These are phyloP conservation scores for Aspergillus caelatus DNA, from an alignment of 2,329 filamentous ascomycete genomes.

Conservation along the genomic window DNA sequence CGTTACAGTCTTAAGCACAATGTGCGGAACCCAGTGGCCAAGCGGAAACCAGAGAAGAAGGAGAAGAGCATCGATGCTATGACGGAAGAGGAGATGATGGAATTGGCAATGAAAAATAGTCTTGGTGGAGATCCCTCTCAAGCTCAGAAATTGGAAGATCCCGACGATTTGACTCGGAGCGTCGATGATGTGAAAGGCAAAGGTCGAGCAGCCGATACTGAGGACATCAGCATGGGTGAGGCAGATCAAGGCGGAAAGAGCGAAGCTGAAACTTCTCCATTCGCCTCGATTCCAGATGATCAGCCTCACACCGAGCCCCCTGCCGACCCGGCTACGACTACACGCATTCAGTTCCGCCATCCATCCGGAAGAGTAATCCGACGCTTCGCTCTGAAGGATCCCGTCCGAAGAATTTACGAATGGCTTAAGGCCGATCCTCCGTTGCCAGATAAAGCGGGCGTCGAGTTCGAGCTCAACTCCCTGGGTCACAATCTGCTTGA, in stretches of 20 bases:
- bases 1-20: conserved; percentile 86
- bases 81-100: conserved; percentile 96
- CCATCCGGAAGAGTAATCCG: conserved; percentile 82
- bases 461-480: conserved; percentile 83
- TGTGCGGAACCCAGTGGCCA: conserved; percentile 90
- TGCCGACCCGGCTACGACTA: conserved; percentile 70
- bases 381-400: conserved; percentile 76
- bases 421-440: conserved; percentile 87
- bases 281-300: conserved; percentile 71
- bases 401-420: conserved; percentile 84
- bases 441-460: conserved; percentile 74
- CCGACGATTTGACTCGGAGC: conserved; percentile 82
- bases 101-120: conserved; percentile 90
- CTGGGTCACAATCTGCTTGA: conserved; percentile 87
- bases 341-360: conserved; percentile 90
- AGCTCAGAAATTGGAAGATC: conserved; percentile 67
- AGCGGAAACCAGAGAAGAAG: conserved; percentile 71
- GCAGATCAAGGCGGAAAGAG: conserved; percentile 38
- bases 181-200: conserved; percentile 49
- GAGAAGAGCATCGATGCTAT: conserved; percentile 79
- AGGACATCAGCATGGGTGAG: conserved; percentile 41
- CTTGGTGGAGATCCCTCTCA: conserved; percentile 59
- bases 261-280: conserved; percentile 50
- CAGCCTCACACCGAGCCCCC: conserved; percentile 78
- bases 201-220: conserved; percentile 52